phyloP scores from a whole-genome alignment of 176 grass and related monocot genomes.

The Rhynchospora breviuscula region DNA sequence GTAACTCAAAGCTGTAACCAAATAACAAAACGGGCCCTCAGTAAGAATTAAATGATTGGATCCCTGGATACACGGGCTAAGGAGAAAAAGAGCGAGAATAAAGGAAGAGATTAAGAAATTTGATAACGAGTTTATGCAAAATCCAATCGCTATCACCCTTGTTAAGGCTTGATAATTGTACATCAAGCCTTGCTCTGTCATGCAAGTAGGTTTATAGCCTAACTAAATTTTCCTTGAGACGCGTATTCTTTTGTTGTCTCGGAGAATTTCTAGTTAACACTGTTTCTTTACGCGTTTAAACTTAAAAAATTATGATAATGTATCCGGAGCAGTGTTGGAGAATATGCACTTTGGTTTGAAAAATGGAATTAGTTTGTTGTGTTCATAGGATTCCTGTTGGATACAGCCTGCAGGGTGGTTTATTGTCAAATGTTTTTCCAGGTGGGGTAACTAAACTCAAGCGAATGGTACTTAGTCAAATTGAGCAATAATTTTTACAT shows the following conservation, averaged over 20 bases:
- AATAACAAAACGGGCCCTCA: not conserved
- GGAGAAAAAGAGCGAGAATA: not conserved
- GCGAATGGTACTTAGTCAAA: not conserved
- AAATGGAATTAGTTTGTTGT: not conserved
- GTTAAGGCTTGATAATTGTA: not conserved
- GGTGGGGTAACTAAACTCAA: not conserved
- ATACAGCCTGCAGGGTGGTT: no score
- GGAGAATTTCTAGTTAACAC: not conserved
- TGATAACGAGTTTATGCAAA: not conserved
- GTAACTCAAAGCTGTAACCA: not conserved
- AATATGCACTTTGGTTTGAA: not conserved
- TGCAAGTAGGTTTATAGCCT: constrained; percentile 3
- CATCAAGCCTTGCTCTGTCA: constrained; percentile 1
- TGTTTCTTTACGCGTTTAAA: constrained; percentile 1
- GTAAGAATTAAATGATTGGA: not conserved
- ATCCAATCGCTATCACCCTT: constrained; percentile 12
- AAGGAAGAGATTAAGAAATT: not conserved
- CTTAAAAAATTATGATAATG: not conserved
- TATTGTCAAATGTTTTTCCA: not conserved
- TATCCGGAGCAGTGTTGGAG: not conserved
- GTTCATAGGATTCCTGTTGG: constrained; percentile 6
- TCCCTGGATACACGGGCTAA: not conserved
- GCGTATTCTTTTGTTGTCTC: not conserved
- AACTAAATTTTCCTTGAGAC: not conserved
- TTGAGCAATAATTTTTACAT: not conserved